Evolutionary conservation across 2,329 filamentous ascomycete genomes (phyloP), one percentile per base, ranked within the genome.

Genomic region (Tolypocladium tropicale): DNA sequence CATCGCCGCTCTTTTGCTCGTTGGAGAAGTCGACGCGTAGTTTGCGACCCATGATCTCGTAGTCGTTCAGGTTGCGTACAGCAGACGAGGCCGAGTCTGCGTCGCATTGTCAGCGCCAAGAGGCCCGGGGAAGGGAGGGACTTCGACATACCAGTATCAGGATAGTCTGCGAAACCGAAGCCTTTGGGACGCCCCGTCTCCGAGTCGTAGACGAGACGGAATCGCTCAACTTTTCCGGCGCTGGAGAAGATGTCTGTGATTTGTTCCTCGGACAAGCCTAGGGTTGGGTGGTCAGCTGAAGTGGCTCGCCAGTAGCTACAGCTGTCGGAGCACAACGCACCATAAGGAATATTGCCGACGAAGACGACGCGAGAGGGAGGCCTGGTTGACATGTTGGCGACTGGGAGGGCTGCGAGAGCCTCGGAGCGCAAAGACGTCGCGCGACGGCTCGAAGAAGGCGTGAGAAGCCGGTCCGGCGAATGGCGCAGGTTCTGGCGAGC

Each of bases 21-120:
- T 96, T 95, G 57, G 90, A 94, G 73, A 95, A 99, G 72, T 97
- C 94, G 56, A 99, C 94, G 58, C 92, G 84, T 60, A 99, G 81
- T 72, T 95, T 95, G 65, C 94, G 84, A 55, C 91, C 91, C 86
- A 96, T 95, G 68, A 96, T 85, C 70, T 97, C 93, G 74, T 90
- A 86, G 71, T 96, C 91, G 75, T 97, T 96, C 54, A 97, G 77
- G 69, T 99, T 97, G 63, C 93, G 87, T 52, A 97, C 93, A 2
- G 94, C 94, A 2, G 91, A 95, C 39, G 93, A 90, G 34, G 94
- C 94, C 30, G 91, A 86, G 65, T 86, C 83, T 84, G 43, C 10
- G 36, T 30, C 16, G 6, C 6, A 36, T 5, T 6, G 56, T 67
- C 53, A 70, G 63, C 55, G 28, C 46, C 11, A n/a, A 21, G 23